A percentile compares a stretch with the other conserved stretches of the same genome.
These are phyloP conservation scores for Tanacetum coccineum DNA, from an alignment of 129 eudicot genomes.

Conservation along the genomic window DNA sequence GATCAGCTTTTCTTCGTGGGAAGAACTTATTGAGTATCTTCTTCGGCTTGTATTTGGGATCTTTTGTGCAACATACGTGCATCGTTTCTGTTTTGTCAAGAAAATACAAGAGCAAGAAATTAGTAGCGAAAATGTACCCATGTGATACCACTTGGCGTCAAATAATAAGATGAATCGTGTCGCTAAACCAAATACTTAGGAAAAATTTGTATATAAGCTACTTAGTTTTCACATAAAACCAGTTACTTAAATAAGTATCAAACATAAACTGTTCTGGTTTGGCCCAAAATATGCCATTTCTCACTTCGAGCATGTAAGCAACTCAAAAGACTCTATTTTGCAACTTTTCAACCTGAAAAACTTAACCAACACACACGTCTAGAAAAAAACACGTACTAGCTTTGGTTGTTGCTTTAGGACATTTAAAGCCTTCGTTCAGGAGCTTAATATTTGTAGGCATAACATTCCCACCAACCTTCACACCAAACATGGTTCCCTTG, in stretches of 20 bases:
- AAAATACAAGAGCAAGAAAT: not conserved
- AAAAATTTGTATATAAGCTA: too few species aligned
- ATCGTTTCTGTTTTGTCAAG: conserved; percentile 44
- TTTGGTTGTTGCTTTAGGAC: conserved; percentile 58
- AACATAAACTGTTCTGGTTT: not conserved
- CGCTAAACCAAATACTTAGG: too few species aligned
- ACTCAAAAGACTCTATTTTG: not conserved
- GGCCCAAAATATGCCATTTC: not conserved
- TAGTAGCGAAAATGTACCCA: not conserved
- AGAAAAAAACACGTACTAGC: conserved; percentile 24
- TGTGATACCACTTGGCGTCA: not conserved
- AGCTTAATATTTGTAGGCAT: conserved; percentile 79
- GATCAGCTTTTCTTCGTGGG: conserved; percentile 59
- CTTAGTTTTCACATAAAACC: too few species aligned
- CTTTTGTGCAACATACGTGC: conserved; percentile 68
- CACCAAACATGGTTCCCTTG: conserved; percentile 69
- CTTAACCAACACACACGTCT: not conserved
- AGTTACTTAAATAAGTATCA: too few species aligned
- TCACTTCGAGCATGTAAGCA: not conserved
- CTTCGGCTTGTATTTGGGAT: conserved; percentile 53
- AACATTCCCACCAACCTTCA: conserved; percentile 31
- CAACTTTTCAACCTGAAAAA: not conserved
- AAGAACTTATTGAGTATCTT: conserved; percentile 33
- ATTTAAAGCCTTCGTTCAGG: conserved; percentile 67
- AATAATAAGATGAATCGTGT: not conserved